Conservation (phyloP, 176 grass and related monocot species). For the Themeda triandra region DNA sequence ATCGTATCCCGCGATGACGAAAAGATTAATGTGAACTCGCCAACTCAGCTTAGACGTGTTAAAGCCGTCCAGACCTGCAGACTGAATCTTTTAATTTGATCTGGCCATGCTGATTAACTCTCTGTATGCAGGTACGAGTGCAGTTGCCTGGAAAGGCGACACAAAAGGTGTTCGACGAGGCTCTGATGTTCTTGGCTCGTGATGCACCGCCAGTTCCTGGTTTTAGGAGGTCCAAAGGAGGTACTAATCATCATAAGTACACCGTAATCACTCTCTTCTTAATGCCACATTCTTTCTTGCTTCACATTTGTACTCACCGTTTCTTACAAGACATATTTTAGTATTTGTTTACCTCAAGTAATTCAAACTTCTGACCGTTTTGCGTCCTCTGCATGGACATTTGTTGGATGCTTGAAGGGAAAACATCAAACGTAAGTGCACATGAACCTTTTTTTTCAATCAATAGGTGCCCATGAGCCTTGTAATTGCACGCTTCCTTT, state of each 20-base stretch:
- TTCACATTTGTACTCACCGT: background rate
- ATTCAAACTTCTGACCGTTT: constrained; percentile 2
- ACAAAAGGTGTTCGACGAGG: constrained; percentile 54
- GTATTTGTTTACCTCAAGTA: background rate
- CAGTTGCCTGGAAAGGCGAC: constrained; percentile 63
- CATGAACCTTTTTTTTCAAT: background rate
- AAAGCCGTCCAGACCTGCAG: background rate
- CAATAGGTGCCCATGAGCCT: constrained; percentile 36
- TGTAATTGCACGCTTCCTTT: constrained; percentile 22
- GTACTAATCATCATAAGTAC: constrained; percentile 11
- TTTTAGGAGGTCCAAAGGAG: constrained; percentile 76
- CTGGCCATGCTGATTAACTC: background rate
- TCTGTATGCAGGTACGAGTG: constrained; percentile 54
- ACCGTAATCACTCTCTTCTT: background rate
- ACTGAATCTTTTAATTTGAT: background rate
- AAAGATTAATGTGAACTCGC: constrained; percentile 60
- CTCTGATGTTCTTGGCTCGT: constrained; percentile 47
- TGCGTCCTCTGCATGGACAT: constrained; percentile 14
- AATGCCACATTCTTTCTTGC: background rate
- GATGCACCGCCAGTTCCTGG: constrained; percentile 67
- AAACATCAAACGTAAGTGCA: constrained; percentile 67
- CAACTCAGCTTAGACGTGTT: constrained; percentile 27
- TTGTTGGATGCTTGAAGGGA: constrained; percentile 52
- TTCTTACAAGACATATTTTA: constrained; percentile 11
- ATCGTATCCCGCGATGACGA: constrained; percentile 43